A percentile compares a stretch with the other conserved stretches of the same genome.
phyloP scores from a whole-genome alignment of 371 early-diverging fungal species.

The Ordospora colligata region DNA sequence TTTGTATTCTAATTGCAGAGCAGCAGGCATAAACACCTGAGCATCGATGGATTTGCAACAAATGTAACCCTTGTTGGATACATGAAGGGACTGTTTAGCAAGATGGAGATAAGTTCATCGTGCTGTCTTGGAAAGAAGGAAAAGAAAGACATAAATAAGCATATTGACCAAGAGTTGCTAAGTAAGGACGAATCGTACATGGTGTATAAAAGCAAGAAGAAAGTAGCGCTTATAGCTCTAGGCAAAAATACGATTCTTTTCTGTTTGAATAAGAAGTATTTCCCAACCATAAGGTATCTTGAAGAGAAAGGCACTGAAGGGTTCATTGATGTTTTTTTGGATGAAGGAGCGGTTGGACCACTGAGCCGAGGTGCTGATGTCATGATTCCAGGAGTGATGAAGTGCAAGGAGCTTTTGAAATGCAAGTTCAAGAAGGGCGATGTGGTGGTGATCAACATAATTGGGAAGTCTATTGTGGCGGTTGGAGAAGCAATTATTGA shows the following conservation, averaged over 20 bases:
- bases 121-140: conserved; percentile 46
- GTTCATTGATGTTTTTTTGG: conserved; percentile 38
- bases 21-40: conserved; percentile 32
- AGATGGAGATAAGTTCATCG: conserved; percentile 10
- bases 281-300: conserved; percentile 38
- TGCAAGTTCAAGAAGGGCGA: conserved; percentile 28
- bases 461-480: conserved; percentile 28
- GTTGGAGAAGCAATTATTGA: conserved; percentile 34
- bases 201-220: conserved; percentile 30
- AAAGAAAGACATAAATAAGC: conserved; percentile 38
- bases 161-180: conserved; percentile 4
- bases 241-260: conserved; percentile 15
- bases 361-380: conserved; percentile 60
- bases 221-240: conserved; percentile 18
- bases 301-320: background rate
- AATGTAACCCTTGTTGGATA: background rate
- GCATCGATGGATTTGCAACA: background rate
- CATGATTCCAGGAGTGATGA: conserved; percentile 58
- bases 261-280: conserved; percentile 32
- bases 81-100: conserved; percentile 33
- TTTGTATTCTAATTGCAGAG: background rate
- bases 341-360: conserved; percentile 57
- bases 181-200: conserved; percentile 37
- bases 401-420: conserved; percentile 31
- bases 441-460: conserved; percentile 27